Evolutionary conservation across 306 rosid genomes (phyloP).

Genomic region (Senna siamea): DNA sequence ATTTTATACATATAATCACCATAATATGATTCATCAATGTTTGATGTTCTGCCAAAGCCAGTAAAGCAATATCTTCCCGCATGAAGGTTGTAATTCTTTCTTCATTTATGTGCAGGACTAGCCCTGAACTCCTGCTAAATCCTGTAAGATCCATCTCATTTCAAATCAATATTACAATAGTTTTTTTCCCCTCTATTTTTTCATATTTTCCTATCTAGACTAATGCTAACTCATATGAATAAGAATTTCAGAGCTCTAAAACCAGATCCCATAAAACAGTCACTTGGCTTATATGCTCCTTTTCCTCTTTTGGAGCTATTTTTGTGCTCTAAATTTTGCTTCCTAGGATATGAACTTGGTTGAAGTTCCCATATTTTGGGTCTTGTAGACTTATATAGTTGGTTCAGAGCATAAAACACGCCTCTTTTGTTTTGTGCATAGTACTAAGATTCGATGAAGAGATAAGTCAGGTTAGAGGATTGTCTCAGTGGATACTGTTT

Average conservation of each 20-base stretch:
- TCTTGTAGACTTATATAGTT: not conserved
- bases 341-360: not conserved
- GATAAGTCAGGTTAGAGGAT: not conserved
- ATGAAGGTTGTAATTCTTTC: conserved; percentile 20
- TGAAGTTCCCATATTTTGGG: not conserved
- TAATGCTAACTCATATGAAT: not conserved
- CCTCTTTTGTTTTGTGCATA: not conserved
- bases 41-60: conserved; percentile 4
- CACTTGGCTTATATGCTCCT: not conserved
- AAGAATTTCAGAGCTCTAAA: not conserved
- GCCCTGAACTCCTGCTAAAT: conserved; percentile 87
- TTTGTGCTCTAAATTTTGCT: not conserved
- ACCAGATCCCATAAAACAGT: not conserved
- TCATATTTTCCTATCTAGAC: not conserved
- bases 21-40: not conserved
- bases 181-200: not conserved
- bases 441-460: not conserved
- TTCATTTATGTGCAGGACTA: conserved; percentile 71
- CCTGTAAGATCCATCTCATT: conserved; percentile 63
- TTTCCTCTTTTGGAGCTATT: not conserved
- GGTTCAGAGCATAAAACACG: not conserved
- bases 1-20: not conserved
- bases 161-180: conserved; percentile 3
- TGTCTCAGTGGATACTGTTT: not conserved
- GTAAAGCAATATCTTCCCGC: conserved; percentile 1